Conservation (phyloP, 306 rosid species). For the Comarum palustre region DNA sequence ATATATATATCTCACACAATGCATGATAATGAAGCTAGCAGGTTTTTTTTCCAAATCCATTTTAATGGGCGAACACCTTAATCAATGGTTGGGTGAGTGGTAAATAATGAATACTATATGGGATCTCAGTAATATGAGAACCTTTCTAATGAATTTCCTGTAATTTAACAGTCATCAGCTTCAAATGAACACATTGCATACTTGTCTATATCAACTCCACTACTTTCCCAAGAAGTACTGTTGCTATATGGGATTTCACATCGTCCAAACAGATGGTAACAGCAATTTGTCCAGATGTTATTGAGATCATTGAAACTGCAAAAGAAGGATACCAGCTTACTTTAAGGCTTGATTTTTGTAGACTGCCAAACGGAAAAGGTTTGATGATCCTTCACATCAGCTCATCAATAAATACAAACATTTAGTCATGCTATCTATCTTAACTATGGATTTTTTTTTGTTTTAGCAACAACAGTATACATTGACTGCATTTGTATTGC, state of each 20-base stretch:
- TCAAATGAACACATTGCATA: constrained; percentile 46
- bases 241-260: constrained; percentile 41
- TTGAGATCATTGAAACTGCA: constrained; percentile 59
- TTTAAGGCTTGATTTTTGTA: constrained; percentile 51
- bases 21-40: neutral
- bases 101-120: neutral
- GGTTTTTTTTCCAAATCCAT: neutral
- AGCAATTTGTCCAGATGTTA: constrained; percentile 44
- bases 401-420: neutral
- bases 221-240: constrained; percentile 53
- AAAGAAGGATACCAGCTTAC: constrained; percentile 74
- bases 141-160: constrained; percentile 21
- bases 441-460: neutral
- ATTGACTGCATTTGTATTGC: neutral
- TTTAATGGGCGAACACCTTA: neutral
- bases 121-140: constrained; percentile 11
- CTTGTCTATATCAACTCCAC: constrained; percentile 71
- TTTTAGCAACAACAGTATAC: neutral
- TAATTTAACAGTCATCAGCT: constrained; percentile 50
- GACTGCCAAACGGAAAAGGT: constrained; percentile 63
- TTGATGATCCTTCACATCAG: constrained; percentile 14
- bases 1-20: neutral
- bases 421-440: neutral
- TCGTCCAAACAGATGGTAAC: constrained; percentile 52
- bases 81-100: neutral